Evolutionary conservation across 139 green algal genomes (phyloP).

Genomic region (Monoraphidium neglectum): DNA sequence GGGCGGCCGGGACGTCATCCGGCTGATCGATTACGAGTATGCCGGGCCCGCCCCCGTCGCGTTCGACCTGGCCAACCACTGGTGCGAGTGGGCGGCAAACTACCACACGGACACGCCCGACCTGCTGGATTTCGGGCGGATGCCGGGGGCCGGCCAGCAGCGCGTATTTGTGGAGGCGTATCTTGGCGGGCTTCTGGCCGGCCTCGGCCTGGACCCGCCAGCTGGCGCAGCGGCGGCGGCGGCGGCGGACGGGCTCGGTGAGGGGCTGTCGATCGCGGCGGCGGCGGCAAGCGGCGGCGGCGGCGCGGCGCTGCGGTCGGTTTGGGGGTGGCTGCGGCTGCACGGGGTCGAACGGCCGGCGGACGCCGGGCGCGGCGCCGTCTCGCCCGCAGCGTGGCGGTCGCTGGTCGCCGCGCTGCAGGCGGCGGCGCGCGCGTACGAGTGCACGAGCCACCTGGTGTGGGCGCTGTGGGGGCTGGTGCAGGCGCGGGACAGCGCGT

Average conservation of each 20-base stretch:
- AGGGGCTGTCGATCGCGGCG: not conserved
- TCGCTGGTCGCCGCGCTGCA: conserved; percentile 11
- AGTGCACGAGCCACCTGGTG: conserved; percentile 55
- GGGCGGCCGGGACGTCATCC: conserved; percentile 28
- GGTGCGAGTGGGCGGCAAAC: conserved; percentile 68
- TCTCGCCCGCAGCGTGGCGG: not conserved
- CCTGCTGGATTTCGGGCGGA: conserved; percentile 45
- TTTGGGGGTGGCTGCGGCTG: not conserved
- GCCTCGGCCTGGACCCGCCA: not conserved
- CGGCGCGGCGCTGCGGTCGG: not conserved
- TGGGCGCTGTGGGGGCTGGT: conserved; percentile 74
- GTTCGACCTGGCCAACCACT: conserved; percentile 80
- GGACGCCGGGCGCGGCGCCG: not conserved
- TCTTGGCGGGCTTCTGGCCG: conserved; percentile 29
- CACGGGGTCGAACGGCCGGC: not conserved
- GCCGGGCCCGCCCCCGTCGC: conserved; percentile 40
- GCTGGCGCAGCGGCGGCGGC: not conserved
- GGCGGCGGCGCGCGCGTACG: conserved; percentile 38
- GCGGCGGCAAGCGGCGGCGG: not conserved
- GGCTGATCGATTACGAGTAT: conserved; percentile 82
- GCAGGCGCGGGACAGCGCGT: conserved; percentile 29
- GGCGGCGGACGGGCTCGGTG: not conserved
- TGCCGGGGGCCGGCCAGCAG: conserved; percentile 52
- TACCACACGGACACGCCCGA: conserved; percentile 51
- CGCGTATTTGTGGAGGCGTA: conserved; percentile 51